Evolutionary conservation across 257 asterid genomes (phyloP), one percentile per base, ranked within the genome.

Genomic region (Pogostemon cablin): DNA sequence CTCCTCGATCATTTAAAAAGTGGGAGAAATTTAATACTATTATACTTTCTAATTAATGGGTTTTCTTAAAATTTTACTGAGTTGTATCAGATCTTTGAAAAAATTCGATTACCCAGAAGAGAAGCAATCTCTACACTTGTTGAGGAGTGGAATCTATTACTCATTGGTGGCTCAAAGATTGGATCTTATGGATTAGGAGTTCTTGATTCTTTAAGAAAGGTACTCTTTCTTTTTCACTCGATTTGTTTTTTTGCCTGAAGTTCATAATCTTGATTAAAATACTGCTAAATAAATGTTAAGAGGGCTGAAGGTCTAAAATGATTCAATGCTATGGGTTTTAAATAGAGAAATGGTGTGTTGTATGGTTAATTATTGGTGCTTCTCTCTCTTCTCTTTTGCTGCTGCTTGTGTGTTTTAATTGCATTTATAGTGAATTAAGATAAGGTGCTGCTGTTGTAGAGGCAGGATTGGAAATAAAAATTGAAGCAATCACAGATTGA

Each of bases 161-260:
- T 72, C 60, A 72, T 63, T 42, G 63, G 67, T 38, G 46, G 73
- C 47, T 72, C 62, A 72, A 69, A 76, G 78, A 79, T 73, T 72
- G 82, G 79, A 64, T 72, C 75, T 75, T 79, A 65, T 64, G 71
- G 58, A 56, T 15, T 79, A 77, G 82, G 73, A 3, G 60, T 70
- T 63, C 75, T 69, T 60, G 65, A 69, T 62, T 79, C 48, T 74
- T 81, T 74, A 15, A 62, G 58, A 39, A 59, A 65, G 81, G 83
- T 80, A 8, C 52, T 0, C 56, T 62, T 5, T 25, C 37, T 40
- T n/a, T 39, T 5, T 9, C 37, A 71, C 44, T 1, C 11, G 44
- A 67, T 3, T 8, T 25, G 3, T 25, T 55, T 55, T 9, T 7
- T 38, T 25, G 32, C 32, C 32, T 25, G 32, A 25, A 34, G 8